Evolutionary conservation across 2,329 filamentous ascomycete genomes (phyloP), one percentile per base, ranked within the genome.

Genomic region (Alternaria arborescens): DNA sequence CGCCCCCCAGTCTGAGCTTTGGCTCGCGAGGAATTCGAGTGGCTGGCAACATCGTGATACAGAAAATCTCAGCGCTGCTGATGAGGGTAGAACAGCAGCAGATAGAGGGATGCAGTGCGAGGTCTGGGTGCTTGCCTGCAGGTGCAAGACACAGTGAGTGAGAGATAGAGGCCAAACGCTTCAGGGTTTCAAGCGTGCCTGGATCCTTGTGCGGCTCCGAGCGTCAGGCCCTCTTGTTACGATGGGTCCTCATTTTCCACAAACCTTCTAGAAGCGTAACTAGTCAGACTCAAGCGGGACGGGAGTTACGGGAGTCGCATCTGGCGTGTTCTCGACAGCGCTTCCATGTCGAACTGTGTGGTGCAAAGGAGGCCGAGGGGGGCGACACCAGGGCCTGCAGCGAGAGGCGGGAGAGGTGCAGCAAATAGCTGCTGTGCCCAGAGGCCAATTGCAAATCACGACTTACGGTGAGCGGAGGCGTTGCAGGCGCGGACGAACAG

Each of bases 201-300:
- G 32, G 58, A 47, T 50, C 60, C 59, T 46, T 65, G 64, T 50
- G 62, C 60, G 60, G 65, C 66, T 62, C 63, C 69, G 60, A 63
- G 62, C 65, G 56, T 55, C 50, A 55, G 57, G 52, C 60, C 51
- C 47, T 47, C 34, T 67, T 63, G 61, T 61, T 62, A 58, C 66
- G 59, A 68, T 50, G 66, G 67, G 65, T 67, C 68, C 69, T 69
- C 67, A 72, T 72, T 68, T 77, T 76, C 71, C 60, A 70, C 66
- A 69, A 62, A 59, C 63, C 74, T 79, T 79, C 77, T 78, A 75
- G 77, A 79, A 79, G 65, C 66, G 68, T 52, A 64, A 70, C 73
- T 74, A 77, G 72, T 69, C 66, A 68, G 58, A 63, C 57, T 60
- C 40, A 57, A 44, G 63, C 70, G 65, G 64, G 68, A 71, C 67